Percentiles rank a stretch among this genome's conserved stretches.
Conservation (phyloP, 768 basidiomycete species). For the Pisolithus orientalis region DNA sequence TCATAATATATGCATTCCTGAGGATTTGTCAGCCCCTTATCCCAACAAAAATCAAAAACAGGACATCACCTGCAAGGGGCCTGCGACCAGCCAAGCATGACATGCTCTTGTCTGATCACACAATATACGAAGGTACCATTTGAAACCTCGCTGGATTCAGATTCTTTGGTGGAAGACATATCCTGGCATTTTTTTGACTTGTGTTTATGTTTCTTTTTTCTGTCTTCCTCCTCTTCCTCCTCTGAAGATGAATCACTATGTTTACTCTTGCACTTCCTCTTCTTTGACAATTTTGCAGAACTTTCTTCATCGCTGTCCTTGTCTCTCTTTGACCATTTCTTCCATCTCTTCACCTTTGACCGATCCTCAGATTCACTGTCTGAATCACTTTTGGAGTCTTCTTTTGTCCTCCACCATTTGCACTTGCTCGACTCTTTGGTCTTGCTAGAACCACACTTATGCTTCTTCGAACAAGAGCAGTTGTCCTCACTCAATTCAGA, state of each 20-base stretch:
- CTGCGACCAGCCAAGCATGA: constrained; percentile 64
- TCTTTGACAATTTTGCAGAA: constrained; percentile 30
- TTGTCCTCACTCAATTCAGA: constrained; percentile 20
- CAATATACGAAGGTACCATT: constrained; percentile 67
- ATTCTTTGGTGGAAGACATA: constrained; percentile 25
- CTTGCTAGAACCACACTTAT: constrained; percentile 23
- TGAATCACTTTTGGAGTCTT: constrained; percentile 15
- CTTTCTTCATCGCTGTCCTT: constrained; percentile 26
- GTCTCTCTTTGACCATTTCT: constrained; percentile 28
- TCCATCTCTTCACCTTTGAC: constrained; percentile 34
- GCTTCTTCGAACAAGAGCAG: constrained; percentile 27
- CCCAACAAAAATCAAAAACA: constrained; percentile 84
- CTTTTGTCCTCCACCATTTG: constrained; percentile 18
- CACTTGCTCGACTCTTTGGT: constrained; percentile 19
- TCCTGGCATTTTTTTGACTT: constrained; percentile 30
- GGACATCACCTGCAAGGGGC: constrained; percentile 88
- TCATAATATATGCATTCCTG: constrained; percentile 72
- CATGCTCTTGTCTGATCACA: constrained; percentile 61
- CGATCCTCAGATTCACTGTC: constrained; percentile 22
- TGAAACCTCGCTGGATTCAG: constrained; percentile 21
- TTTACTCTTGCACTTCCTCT: constrained; percentile 24
- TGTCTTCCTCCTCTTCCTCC: constrained; percentile 21
- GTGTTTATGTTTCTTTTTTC: constrained; percentile 36
- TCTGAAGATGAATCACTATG: constrained; percentile 13
- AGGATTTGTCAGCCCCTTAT: constrained; percentile 71